Evolutionary conservation across 2,329 filamentous ascomycete species (phyloP).

Genomic region (Escovopsis sp.): DNA sequence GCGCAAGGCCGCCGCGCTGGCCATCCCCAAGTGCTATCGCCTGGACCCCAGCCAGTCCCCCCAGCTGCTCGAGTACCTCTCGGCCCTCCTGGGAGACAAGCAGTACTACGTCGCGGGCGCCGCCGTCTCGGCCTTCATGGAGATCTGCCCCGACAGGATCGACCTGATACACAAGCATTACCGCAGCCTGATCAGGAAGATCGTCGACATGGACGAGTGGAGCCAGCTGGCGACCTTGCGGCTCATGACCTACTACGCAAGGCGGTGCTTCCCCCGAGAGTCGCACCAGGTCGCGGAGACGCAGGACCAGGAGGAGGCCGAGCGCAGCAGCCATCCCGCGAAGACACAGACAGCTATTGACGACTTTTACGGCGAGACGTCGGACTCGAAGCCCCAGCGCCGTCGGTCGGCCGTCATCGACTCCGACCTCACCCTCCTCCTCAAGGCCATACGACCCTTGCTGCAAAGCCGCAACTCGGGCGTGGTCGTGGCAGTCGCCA

Average conservation of each 20-base stretch:
- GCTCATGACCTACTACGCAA: conserved; percentile 70
- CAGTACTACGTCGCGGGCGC: conserved; percentile 96
- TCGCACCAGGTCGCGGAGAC: conserved; percentile 21
- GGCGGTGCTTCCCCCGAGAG: conserved; percentile 70
- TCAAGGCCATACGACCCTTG: conserved; percentile 68
- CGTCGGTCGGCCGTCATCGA: conserved; percentile 50
- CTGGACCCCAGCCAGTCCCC: conserved; percentile 76
- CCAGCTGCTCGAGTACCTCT: conserved; percentile 70
- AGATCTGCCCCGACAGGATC: conserved; percentile 74
- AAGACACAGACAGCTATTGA: conserved; percentile 29
- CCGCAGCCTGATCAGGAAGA: conserved; percentile 65
- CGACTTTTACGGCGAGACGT: conserved; percentile 64
- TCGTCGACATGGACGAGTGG: conserved; percentile 99
- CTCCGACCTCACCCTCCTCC: conserved; percentile 65
- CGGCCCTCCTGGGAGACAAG: conserved; percentile 66
- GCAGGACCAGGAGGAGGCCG: background rate
- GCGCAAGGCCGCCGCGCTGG: conserved; percentile 78
- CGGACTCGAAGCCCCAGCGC: conserved; percentile 29
- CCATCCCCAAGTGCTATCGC: conserved; percentile 90
- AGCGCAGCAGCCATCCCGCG: conserved; percentile 9
- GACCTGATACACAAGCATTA: conserved; percentile 89
- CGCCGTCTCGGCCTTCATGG: conserved; percentile 75
- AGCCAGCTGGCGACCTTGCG: conserved; percentile 72
- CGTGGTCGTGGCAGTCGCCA: conserved; percentile 74
- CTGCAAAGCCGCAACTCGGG: conserved; percentile 86